These are phyloP conservation scores for Globisporangium uncinulatum DNA, from an alignment of 352 stramenopile genomes.

Conservation along the genomic window DNA sequence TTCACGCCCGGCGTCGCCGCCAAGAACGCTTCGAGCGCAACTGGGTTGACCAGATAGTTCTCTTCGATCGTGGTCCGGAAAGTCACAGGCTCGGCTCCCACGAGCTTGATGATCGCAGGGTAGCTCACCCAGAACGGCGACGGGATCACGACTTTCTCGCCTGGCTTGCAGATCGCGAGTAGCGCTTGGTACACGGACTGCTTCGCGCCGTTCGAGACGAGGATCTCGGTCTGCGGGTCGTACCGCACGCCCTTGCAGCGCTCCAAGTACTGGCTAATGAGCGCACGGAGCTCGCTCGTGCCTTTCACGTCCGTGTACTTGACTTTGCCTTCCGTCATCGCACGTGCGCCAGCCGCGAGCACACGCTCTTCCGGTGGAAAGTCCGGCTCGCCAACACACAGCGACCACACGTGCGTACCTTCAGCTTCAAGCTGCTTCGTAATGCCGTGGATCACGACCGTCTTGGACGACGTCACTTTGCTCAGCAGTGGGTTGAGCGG, in stretches of 20 bases:
- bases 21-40: constrained; percentile 71
- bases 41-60: constrained; percentile 89
- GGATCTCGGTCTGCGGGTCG: constrained; percentile 86
- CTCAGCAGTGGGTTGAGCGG: constrained; percentile 75
- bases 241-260: constrained; percentile 90
- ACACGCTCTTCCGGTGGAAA: constrained; percentile 89
- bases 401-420: constrained; percentile 84
- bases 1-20: constrained; percentile 67
- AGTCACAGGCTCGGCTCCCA: constrained; percentile 85
- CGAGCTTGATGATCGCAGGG: constrained; percentile 94
- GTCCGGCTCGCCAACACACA: constrained; percentile 96
- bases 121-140: constrained; percentile 97
- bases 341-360: constrained; percentile 82
- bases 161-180: constrained; percentile 84
- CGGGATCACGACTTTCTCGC: constrained; percentile 94
- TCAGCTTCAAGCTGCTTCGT: constrained; percentile 95
- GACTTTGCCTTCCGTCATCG: constrained; percentile 75
- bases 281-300: constrained; percentile 78
- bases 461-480: constrained; percentile 84
- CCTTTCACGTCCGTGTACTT: constrained; percentile 95
- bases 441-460: constrained; percentile 90
- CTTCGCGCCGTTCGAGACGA: constrained; percentile 96
- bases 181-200: constrained; percentile 93
- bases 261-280: constrained; percentile 89
- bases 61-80: constrained; percentile 89